phyloP scores from a whole-genome alignment of 805 yeast species.

The Metschnikowia dekortorum region DNA sequence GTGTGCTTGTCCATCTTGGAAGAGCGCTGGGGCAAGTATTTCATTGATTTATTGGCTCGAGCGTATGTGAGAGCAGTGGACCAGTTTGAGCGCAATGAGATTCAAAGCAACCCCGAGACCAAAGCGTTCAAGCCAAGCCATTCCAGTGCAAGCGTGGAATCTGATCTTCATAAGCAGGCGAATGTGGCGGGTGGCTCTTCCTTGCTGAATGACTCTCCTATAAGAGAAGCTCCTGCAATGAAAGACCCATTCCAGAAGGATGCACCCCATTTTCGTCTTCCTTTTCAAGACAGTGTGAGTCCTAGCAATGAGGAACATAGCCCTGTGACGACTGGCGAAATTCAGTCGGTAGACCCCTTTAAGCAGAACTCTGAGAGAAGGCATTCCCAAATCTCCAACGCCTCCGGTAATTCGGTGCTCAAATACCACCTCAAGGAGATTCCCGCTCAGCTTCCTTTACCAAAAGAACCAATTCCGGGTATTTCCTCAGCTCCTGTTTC shows the following conservation, averaged over 20 bases:
- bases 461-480: slow-evolving; percentile 47
- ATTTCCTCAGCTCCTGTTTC: slow-evolving; percentile 34
- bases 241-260: slow-evolving; percentile 31
- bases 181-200: neutral
- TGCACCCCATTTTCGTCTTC: slow-evolving; percentile 60
- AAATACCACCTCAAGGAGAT: slow-evolving; percentile 26
- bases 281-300: slow-evolving; percentile 51
- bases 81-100: slow-evolving; percentile 30
- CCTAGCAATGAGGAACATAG: slow-evolving; percentile 1
- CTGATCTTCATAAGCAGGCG: neutral
- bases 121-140: slow-evolving; percentile 10
- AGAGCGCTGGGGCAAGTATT: slow-evolving; percentile 75
- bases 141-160: slow-evolving; percentile 1
- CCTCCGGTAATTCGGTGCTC: slow-evolving; percentile 14
- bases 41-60: slow-evolving; percentile 55
- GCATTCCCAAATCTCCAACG: slow-evolving; percentile 7
- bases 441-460: slow-evolving; percentile 57
- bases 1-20: slow-evolving; percentile 58
- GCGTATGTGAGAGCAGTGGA: slow-evolving; percentile 60
- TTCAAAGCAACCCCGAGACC: slow-evolving; percentile 2
- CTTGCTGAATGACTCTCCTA: neutral
- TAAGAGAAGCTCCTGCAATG: slow-evolving; percentile 6
- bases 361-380: slow-evolving; percentile 10
- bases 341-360: slow-evolving; percentile 25
- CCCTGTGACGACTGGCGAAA: slow-evolving; percentile 7